Conservation (phyloP, 2,329 filamentous ascomycete genomes). For the Coniella vitis region DNA sequence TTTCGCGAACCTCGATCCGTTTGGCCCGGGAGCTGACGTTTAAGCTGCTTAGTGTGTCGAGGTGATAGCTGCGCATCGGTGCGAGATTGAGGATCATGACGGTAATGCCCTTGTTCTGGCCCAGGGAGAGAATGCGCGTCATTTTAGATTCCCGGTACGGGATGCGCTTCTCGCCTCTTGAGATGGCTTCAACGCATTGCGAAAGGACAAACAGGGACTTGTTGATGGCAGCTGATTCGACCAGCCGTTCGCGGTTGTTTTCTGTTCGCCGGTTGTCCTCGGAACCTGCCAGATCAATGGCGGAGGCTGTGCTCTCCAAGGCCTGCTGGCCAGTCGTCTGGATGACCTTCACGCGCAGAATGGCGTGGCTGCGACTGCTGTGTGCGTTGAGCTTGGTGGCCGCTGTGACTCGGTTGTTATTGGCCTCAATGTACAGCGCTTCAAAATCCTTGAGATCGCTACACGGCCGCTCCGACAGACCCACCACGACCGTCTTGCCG, state of each 20-base stretch:
- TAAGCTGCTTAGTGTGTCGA: slow-evolving; percentile 87
- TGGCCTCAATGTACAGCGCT: slow-evolving; percentile 81
- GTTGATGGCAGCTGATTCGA: slow-evolving; percentile 97
- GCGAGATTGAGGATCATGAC: slow-evolving; percentile 96
- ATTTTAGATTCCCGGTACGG: slow-evolving; percentile 95
- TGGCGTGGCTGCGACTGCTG: slow-evolving; percentile 83
- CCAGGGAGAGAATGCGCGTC: slow-evolving; percentile 86
- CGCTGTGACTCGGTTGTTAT: slow-evolving; percentile 82
- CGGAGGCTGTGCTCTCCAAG: slow-evolving; percentile 76
- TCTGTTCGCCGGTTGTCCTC: slow-evolving; percentile 94
- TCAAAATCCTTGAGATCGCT: slow-evolving; percentile 86
- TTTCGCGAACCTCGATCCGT: slow-evolving; percentile 90
- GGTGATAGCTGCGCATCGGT: slow-evolving; percentile 83
- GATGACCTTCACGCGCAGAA: slow-evolving; percentile 82
- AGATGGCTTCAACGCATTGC: slow-evolving; percentile 93
- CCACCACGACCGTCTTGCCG: slow-evolving; percentile 81
- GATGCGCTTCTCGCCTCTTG: slow-evolving; percentile 65
- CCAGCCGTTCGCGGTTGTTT: slow-evolving; percentile 82
- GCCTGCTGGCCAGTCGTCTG: slow-evolving; percentile 64
- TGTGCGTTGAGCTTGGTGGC: slow-evolving; percentile 89
- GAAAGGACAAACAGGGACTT: slow-evolving; percentile 92
- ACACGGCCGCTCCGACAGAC: slow-evolving; percentile 76
- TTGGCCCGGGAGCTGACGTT: slow-evolving; percentile 95
- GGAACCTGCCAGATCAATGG: slow-evolving; percentile 90
- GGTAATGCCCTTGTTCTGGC: slow-evolving; percentile 91